Evolutionary conservation across 1,284 basidiomycete species (phyloP).

Genomic region (Agroathelia rolfsii): DNA sequence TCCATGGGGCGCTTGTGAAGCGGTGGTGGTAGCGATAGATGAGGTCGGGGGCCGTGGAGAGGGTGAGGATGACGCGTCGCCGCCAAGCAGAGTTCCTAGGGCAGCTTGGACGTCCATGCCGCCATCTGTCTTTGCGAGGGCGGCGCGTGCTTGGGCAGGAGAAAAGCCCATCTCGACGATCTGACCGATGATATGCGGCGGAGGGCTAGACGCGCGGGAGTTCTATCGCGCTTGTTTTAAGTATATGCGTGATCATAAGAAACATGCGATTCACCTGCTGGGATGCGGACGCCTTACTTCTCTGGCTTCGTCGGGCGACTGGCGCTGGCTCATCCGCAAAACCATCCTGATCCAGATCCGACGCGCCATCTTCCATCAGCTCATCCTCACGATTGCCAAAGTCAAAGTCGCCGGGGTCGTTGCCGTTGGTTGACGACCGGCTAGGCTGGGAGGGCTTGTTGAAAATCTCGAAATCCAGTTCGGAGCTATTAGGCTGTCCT

Average conservation of each 20-base stretch:
- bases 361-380: slow-evolving; percentile 22
- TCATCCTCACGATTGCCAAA: slow-evolving; percentile 49
- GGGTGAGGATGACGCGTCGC: too few species aligned
- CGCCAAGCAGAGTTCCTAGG: slow-evolving; percentile 60
- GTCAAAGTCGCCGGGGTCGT: slow-evolving; percentile 47
- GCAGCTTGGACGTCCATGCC: slow-evolving; percentile 74
- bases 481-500: too few species aligned
- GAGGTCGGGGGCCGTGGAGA: slow-evolving; percentile 7
- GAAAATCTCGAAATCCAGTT: slow-evolving; percentile 43
- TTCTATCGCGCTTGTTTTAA: too few species aligned
- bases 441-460: slow-evolving; percentile 12
- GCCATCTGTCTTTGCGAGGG: slow-evolving; percentile 61
- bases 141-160: slow-evolving; percentile 59
- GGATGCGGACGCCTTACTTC: slow-evolving; percentile 11
- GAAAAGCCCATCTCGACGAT: slow-evolving; percentile 95
- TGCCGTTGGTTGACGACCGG: slow-evolving; percentile 12
- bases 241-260: too few species aligned
- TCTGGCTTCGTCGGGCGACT: slow-evolving; percentile 31
- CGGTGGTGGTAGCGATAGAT: slow-evolving; percentile 1
- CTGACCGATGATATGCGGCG: slow-evolving; percentile 82
- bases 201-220: slow-evolving; percentile 60
- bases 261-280: too few species aligned
- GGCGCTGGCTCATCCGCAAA: slow-evolving; percentile 41
- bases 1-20: slow-evolving; percentile 1
- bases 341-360: slow-evolving; percentile 44